Evolutionary conservation across 2,329 filamentous ascomycete genomes (phyloP).

Genomic region (Fusarium lyarnte): DNA sequence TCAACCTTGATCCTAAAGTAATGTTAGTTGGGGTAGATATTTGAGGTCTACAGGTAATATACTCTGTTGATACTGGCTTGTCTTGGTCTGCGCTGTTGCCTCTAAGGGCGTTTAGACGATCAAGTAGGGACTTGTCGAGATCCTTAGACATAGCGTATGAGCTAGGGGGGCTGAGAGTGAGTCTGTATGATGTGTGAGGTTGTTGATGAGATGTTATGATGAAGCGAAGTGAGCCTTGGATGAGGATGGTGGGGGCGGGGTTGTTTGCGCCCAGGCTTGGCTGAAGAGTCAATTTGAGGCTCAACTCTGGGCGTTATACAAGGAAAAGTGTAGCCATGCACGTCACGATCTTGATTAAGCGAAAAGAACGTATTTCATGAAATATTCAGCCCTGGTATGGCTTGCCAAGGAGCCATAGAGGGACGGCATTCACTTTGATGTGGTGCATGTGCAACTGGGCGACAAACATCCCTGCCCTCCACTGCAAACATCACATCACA

Average conservation of each 20-base stretch:
- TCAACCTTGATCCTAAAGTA: slow-evolving; percentile 44
- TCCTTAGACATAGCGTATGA: slow-evolving; percentile 45
- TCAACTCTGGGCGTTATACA: neutral
- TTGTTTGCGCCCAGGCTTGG: slow-evolving; percentile 12
- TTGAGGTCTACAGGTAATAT: slow-evolving; percentile 38
- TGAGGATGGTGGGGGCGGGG: slow-evolving; percentile 31
- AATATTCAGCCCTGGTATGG: neutral
- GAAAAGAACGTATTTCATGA: neutral
- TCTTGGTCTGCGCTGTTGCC: slow-evolving; percentile 48
- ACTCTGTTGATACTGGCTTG: slow-evolving; percentile 53
- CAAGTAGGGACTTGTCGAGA: slow-evolving; percentile 59
- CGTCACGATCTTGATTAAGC: neutral
- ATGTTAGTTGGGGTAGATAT: neutral
- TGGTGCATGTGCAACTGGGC: neutral
- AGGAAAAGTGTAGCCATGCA: neutral
- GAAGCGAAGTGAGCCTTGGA: slow-evolving; percentile 6
- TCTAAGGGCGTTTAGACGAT: slow-evolving; percentile 63
- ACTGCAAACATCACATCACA: neutral
- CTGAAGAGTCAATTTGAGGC: neutral
- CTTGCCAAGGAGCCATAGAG: neutral
- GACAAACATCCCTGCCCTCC: neutral
- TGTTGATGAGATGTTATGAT: slow-evolving; percentile 9
- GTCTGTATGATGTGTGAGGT: neutral
- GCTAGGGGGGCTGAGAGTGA: neutral
- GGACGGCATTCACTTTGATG: no score